Conservation (phyloP, 1,139 yeast species). For the Suhomyces bribrorum region DNA sequence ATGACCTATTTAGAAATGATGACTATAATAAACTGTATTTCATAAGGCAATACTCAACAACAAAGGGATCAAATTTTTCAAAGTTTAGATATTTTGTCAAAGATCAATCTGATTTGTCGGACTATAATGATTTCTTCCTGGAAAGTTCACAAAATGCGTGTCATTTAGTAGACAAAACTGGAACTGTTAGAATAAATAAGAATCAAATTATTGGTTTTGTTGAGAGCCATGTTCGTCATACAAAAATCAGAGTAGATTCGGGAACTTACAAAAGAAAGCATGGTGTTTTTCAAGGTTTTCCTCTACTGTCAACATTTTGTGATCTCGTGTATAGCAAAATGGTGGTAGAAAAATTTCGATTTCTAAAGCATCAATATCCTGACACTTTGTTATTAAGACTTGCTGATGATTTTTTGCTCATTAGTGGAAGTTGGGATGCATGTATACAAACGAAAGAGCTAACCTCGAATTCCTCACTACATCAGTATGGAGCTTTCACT, state of each 20-base stretch:
- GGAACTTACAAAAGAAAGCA: slow-evolving; percentile 42
- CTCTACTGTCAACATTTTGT: slow-evolving; percentile 74
- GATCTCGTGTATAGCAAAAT: slow-evolving; percentile 71
- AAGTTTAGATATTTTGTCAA: slow-evolving; percentile 15
- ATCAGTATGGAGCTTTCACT: slow-evolving; percentile 58
- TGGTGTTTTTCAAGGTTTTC: slow-evolving; percentile 89
- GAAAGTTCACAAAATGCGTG: not conserved
- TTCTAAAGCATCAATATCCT: slow-evolving; percentile 25
- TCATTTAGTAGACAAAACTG: slow-evolving; percentile 26
- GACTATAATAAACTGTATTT: slow-evolving; percentile 23
- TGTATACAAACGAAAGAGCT: slow-evolving; percentile 22
- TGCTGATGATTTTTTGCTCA: slow-evolving; percentile 83
- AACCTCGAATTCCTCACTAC: slow-evolving; percentile 37
- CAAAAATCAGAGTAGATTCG: not conserved
- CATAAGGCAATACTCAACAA: slow-evolving; percentile 23
- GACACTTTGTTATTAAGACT: slow-evolving; percentile 54
- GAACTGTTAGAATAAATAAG: slow-evolving; percentile 28
- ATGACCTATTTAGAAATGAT: slow-evolving; percentile 26
- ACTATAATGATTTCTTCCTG: slow-evolving; percentile 12
- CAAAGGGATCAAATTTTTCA: slow-evolving; percentile 9
- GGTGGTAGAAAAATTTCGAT: slow-evolving; percentile 46
- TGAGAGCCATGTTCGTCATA: not conserved
- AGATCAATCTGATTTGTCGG: slow-evolving; percentile 17
- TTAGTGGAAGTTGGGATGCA: slow-evolving; percentile 44
- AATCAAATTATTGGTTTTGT: slow-evolving; percentile 20